Conservation (phyloP, 2,329 filamentous ascomycete genomes). For the Claviceps purpurea region DNA sequence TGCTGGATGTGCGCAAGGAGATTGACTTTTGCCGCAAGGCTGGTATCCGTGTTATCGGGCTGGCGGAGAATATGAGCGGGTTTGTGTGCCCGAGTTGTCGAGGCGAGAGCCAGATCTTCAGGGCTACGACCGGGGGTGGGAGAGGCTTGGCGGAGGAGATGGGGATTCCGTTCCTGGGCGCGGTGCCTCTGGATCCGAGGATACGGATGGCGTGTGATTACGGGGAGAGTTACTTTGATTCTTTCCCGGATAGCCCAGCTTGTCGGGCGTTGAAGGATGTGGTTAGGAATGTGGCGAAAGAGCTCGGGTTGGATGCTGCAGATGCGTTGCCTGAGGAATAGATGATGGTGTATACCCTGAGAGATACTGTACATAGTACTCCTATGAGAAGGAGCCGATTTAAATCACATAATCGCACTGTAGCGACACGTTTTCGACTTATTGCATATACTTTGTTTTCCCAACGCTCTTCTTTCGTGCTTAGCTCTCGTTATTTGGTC, state of each 20-base stretch:
- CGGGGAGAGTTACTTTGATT: constrained; percentile 93
- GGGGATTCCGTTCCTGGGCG: constrained; percentile 74
- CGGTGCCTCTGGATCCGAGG: constrained; percentile 80
- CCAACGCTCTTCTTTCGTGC: no score
- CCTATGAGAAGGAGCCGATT: not conserved
- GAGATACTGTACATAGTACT: not conserved
- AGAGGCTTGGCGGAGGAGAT: constrained; percentile 70
- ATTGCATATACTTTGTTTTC: no score
- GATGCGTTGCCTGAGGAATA: constrained; percentile 32
- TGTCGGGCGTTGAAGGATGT: constrained; percentile 71
- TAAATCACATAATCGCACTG: not conserved
- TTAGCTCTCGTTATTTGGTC: no score
- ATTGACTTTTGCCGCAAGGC: constrained; percentile 97
- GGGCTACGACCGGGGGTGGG: constrained; percentile 80
- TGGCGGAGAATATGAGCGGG: constrained; percentile 96
- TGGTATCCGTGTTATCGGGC: constrained; percentile 71
- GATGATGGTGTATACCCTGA: constrained; percentile 7
- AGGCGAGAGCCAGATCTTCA: constrained; percentile 73
- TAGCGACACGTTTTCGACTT: no score
- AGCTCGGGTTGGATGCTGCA: constrained; percentile 50
- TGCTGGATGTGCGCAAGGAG: constrained; percentile 91
- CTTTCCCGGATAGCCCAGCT: constrained; percentile 84
- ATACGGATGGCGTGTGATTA: constrained; percentile 96
- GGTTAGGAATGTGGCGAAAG: constrained; percentile 55
- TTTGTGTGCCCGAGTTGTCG: constrained; percentile 93